Conservation (phyloP, 257 asterid genomes). For the Gentiana dahurica region DNA sequence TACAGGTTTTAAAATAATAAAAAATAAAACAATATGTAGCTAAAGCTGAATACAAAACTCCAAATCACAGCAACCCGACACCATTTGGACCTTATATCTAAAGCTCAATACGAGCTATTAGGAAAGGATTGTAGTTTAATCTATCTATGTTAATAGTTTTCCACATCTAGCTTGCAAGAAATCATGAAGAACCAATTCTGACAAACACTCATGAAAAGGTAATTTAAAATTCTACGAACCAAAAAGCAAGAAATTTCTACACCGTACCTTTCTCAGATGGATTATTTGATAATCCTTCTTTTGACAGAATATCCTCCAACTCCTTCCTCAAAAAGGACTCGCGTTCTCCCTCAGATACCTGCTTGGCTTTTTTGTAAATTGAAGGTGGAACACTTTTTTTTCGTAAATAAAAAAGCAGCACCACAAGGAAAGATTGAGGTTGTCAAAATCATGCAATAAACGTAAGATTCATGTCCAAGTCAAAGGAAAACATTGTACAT, state of each 20-base stretch:
- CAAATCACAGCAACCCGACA: too few species aligned
- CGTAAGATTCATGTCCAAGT: neutral
- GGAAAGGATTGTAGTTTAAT: too few species aligned
- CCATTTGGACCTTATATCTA: too few species aligned
- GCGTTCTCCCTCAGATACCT: conserved; percentile 60
- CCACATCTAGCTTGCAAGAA: too few species aligned
- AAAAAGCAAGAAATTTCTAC: neutral
- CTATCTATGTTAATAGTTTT: too few species aligned
- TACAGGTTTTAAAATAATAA: too few species aligned
- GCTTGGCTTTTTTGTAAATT: conserved; percentile 82
- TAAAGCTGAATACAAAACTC: too few species aligned
- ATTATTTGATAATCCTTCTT: conserved; percentile 75
- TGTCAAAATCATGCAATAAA: conserved; percentile 5
- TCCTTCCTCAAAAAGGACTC: conserved; percentile 71
- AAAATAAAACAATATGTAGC: too few species aligned
- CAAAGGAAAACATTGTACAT: conserved; percentile 2
- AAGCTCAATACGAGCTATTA: too few species aligned
- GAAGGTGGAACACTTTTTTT: conserved; percentile 61
- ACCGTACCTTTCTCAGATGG: conserved; percentile 85
- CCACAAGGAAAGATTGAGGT: neutral
- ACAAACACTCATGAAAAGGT: too few species aligned
- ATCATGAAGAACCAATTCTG: too few species aligned
- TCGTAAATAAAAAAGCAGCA: neutral
- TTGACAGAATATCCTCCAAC: conserved; percentile 66
- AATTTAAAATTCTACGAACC: too few species aligned